phyloP scores from a whole-genome alignment of 345 rosid genomes.

The Linum trigynum region DNA sequence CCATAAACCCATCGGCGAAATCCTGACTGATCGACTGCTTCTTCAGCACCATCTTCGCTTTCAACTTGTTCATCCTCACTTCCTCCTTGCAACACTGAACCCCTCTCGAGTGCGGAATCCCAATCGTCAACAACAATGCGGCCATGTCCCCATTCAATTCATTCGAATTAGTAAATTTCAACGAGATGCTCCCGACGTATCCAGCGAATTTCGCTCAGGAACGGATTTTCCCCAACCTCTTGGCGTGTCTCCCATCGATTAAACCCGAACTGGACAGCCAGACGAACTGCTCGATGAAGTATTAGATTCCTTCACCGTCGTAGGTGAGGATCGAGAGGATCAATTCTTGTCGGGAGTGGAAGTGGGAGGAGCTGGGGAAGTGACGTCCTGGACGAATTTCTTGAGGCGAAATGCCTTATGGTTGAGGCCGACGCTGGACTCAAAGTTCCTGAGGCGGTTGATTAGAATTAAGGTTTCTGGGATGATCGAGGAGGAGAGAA shows the following conservation, averaged over 20 bases:
- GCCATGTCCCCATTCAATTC: slow-evolving; percentile 23
- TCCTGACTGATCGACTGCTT: slow-evolving; percentile 57
- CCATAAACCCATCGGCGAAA: slow-evolving; percentile 24
- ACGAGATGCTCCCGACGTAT: slow-evolving; percentile 53
- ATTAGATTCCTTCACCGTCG: slow-evolving; percentile 83
- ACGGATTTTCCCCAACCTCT: slow-evolving; percentile 28
- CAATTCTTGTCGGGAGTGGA: too few species aligned
- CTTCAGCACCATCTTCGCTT: slow-evolving; percentile 65
- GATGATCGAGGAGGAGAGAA: slow-evolving; percentile 50
- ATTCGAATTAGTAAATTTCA: slow-evolving; percentile 50
- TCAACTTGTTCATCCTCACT: slow-evolving; percentile 39
- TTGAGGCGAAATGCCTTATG: slow-evolving; percentile 94
- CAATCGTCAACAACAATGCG: slow-evolving; percentile 40
- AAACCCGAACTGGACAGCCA: slow-evolving; percentile 84
- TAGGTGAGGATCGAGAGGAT: slow-evolving; percentile 26
- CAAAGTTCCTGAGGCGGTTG: slow-evolving; percentile 57
- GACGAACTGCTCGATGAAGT: slow-evolving; percentile 69
- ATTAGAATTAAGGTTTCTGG: slow-evolving; percentile 37
- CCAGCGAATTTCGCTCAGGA: slow-evolving; percentile 45
- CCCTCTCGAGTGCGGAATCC: slow-evolving; percentile 47
- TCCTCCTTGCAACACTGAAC: slow-evolving; percentile 31
- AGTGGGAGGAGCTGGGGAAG: slow-evolving; percentile 1
- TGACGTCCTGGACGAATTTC: slow-evolving; percentile 77
- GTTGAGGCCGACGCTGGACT: slow-evolving; percentile 80
- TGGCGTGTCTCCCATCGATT: slow-evolving; percentile 45